Evolutionary conservation across 2,329 filamentous ascomycete genomes (phyloP).

Genomic region (Lachnum nothofagi): DNA sequence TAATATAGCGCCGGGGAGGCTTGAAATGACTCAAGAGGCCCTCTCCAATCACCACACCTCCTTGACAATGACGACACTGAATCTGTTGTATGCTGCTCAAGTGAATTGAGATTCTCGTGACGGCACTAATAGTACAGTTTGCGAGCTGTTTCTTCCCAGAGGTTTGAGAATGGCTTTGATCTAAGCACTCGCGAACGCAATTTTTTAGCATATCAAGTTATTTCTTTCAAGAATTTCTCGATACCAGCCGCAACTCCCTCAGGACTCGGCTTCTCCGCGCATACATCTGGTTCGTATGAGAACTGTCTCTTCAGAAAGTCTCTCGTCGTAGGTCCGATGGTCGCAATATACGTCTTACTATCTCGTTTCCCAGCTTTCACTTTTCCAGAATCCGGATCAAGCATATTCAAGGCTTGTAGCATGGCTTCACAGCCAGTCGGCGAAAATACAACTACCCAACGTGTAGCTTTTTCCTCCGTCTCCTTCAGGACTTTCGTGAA

Average conservation of each 20-base stretch:
- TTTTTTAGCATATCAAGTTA: too few species aligned
- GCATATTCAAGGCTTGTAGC: constrained; percentile 48
- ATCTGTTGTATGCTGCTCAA: too few species aligned
- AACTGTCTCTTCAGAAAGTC: constrained; percentile 64
- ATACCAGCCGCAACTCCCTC: constrained; percentile 73
- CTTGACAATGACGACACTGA: too few species aligned
- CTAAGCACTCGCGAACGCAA: too few species aligned
- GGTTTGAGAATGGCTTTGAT: too few species aligned
- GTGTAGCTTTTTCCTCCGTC: constrained; percentile 38
- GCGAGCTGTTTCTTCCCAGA: too few species aligned
- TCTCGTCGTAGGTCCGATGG: constrained; percentile 89
- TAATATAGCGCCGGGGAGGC: too few species aligned
- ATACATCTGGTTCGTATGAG: constrained; percentile 68
- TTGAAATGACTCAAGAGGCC: too few species aligned
- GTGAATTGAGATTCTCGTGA: too few species aligned
- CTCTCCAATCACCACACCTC: too few species aligned
- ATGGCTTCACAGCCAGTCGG: constrained; percentile 60
- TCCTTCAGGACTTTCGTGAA: constrained; percentile 51
- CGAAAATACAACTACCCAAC: constrained; percentile 75
- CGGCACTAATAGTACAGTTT: too few species aligned
- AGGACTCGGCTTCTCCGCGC: constrained; percentile 74
- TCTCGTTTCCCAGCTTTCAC: constrained; percentile 28
- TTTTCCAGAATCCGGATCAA: constrained; percentile 44
- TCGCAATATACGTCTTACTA: constrained; percentile 62
- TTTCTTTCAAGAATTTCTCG: constrained; percentile 19